These are phyloP conservation scores for Dittrichia graveolens DNA, from an alignment of 129 eudicot genomes.

Conservation along the genomic window DNA sequence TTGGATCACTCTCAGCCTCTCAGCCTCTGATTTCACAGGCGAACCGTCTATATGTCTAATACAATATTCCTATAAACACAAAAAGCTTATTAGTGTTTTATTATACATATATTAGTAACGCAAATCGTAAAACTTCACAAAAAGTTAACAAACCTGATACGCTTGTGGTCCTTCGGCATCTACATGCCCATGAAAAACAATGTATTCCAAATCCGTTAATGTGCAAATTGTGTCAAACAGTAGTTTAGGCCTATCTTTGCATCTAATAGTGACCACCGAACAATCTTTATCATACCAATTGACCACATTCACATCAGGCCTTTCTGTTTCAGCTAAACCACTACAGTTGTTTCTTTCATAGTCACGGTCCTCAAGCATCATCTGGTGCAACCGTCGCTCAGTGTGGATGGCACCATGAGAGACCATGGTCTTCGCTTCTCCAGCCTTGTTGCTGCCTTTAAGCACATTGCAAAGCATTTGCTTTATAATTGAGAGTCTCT, in stretches of 20 bases:
- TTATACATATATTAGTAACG: background rate
- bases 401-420: conserved; percentile 65
- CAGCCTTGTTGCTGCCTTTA: conserved; percentile 64
- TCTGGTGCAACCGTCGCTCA: conserved; percentile 90
- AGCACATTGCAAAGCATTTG: conserved; percentile 76
- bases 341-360: conserved; percentile 49
- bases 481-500: conserved; percentile 60
- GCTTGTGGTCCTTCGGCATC: conserved; percentile 86
- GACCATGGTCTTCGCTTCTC: conserved; percentile 79
- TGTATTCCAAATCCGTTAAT: conserved; percentile 89
- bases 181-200: conserved; percentile 91
- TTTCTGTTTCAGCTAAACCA: conserved; percentile 40
- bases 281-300: conserved; percentile 95
- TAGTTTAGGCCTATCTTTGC: conserved; percentile 93
- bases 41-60: conserved; percentile 90
- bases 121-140: background rate
- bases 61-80: conserved; percentile 67
- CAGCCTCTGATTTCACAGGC: conserved; percentile 94
- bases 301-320: conserved; percentile 79
- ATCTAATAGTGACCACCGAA: conserved; percentile 78
- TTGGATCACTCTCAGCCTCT: conserved; percentile 86
- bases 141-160: conserved; percentile 61
- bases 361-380: conserved; percentile 91
- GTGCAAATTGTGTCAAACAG: conserved; percentile 85
- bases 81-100: background rate